Conservation (phyloP, 768 basidiomycete species). For the Naganishia kalamii region DNA sequence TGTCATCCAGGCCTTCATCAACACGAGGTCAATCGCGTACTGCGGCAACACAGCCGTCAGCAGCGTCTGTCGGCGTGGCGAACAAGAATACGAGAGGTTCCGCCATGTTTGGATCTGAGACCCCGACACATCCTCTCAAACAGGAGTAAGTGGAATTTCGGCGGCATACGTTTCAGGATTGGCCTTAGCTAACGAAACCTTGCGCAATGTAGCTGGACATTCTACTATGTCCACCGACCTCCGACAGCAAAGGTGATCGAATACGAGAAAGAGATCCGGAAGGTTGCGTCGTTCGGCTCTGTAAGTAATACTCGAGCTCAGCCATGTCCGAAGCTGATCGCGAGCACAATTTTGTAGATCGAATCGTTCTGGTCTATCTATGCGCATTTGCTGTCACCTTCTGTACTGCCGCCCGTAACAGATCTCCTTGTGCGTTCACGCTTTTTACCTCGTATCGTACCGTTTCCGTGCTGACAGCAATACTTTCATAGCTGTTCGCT, state of each 20-base stretch:
- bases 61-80: background rate
- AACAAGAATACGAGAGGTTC: background rate
- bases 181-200: background rate
- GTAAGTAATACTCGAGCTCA: slow-evolving; percentile 54
- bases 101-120: background rate
- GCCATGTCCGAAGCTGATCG: slow-evolving; percentile 19
- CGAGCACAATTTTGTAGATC: slow-evolving; percentile 52
- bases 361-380: slow-evolving; percentile 94
- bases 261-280: slow-evolving; percentile 93
- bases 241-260: slow-evolving; percentile 82
- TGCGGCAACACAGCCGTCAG: background rate
- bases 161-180: background rate
- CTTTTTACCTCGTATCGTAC: background rate
- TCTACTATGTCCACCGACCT: slow-evolving; percentile 58
- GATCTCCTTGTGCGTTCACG: slow-evolving; percentile 70
- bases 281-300: slow-evolving; percentile 71
- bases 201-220: slow-evolving; percentile 35
- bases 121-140: slow-evolving; percentile 21
- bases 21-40: background rate
- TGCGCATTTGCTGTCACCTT: slow-evolving; percentile 83
- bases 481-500: slow-evolving; percentile 58
- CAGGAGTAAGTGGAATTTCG: slow-evolving; percentile 19
- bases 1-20: slow-evolving; percentile 4
- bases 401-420: slow-evolving; percentile 75
- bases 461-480: background rate